phyloP scores from a whole-genome alignment of 768 basidiomycete genomes.

The Russula sp. region DNA sequence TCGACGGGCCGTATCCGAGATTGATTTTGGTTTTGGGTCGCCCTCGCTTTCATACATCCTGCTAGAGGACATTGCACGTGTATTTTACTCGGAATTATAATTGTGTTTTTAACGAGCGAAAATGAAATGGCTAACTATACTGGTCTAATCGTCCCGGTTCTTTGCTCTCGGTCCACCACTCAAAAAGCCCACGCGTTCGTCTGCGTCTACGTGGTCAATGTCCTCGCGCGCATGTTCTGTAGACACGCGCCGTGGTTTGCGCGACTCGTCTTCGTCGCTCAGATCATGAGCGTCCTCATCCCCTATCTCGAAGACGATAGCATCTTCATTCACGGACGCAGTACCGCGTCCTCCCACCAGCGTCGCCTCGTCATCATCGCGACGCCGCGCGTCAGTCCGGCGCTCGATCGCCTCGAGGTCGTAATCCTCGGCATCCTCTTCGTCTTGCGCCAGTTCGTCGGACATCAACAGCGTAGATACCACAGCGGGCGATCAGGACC shows the following conservation, averaged over 20 bases:
- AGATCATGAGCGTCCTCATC: constrained; percentile 63
- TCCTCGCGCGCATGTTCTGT: constrained; percentile 45
- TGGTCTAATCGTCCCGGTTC: constrained; percentile 17
- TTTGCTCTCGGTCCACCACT: constrained; percentile 25
- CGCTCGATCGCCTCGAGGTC: constrained; percentile 71
- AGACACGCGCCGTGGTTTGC: constrained; percentile 46
- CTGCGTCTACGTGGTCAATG: constrained; percentile 44
- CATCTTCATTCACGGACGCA: constrained; percentile 50
- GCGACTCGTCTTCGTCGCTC: constrained; percentile 48
- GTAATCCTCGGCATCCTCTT: constrained; percentile 90
- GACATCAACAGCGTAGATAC: constrained; percentile 83
- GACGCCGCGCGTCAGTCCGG: constrained; percentile 41
- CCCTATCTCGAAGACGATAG: constrained; percentile 87
- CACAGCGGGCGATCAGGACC: constrained; percentile 26
- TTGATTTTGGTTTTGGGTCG: constrained; percentile 20
- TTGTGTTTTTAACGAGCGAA: constrained; percentile 1
- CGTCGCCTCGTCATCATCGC: constrained; percentile 62
- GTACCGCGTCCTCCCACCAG: constrained; percentile 58
- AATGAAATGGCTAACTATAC: neutral
- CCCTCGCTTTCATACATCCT: constrained; percentile 17
- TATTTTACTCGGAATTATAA: constrained; percentile 31
- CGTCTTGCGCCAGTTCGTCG: constrained; percentile 92
- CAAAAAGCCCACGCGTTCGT: constrained; percentile 68
- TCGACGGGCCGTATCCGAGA: constrained; percentile 85
- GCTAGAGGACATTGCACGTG: constrained; percentile 27